Percentiles rank a stretch among this genome's conserved stretches.
Conservation (phyloP, 257 asterid species). For the Penstemon eatonii region DNA sequence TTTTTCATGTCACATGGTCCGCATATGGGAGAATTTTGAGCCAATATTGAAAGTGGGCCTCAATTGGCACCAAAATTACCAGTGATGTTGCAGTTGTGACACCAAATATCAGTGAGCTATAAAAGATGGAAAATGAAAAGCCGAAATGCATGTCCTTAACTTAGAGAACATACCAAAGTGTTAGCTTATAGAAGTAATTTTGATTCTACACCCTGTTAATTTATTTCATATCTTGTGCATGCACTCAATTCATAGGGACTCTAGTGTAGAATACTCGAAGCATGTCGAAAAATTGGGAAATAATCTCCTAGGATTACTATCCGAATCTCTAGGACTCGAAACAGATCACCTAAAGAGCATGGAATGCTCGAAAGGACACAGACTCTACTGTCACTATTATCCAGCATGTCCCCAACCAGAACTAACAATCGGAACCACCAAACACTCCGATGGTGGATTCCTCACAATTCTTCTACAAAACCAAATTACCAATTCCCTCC, state of each 20-base stretch:
- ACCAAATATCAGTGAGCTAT: too few relatives aligned
- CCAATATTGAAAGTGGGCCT: too few relatives aligned
- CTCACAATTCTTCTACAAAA: conserved; percentile 27
- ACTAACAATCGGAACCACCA: conserved; percentile 16
- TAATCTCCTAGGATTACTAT: conserved; percentile 14
- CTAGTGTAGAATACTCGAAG: not conserved
- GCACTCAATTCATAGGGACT: not conserved
- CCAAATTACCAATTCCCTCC: conserved; percentile 19
- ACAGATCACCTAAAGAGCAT: conserved; percentile 14
- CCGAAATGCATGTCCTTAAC: not conserved
- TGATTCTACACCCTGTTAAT: not conserved
- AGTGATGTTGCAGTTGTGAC: too few relatives aligned
- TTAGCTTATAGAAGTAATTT: too few relatives aligned
- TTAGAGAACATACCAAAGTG: not conserved
- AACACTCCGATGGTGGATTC: conserved; percentile 28
- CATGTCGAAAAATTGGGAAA: conserved; percentile 18
- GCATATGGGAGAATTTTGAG: too few relatives aligned
- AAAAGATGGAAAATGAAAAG: too few relatives aligned
- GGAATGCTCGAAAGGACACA: conserved; percentile 26
- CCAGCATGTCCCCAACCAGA: conserved; percentile 33
- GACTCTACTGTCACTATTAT: conserved; percentile 21
- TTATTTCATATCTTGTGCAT: not conserved
- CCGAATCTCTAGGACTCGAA: conserved; percentile 29
- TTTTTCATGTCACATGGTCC: too few relatives aligned
- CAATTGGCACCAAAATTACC: too few relatives aligned